phyloP scores from a whole-genome alignment of 2,329 filamentous ascomycete genomes.

The Aureobasidium vineae region DNA sequence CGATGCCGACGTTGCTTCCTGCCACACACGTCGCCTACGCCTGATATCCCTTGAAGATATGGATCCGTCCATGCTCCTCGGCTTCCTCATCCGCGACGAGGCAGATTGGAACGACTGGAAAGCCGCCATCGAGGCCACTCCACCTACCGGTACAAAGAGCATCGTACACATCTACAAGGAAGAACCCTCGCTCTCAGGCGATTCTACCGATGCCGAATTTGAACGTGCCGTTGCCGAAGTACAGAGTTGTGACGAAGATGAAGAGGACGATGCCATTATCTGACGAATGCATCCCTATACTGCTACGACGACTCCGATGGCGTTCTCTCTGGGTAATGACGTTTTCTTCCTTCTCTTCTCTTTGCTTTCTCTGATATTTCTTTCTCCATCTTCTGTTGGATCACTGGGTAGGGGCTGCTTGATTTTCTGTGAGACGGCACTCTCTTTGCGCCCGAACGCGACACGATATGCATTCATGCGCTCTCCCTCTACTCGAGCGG shows the following conservation, averaged over 20 bases:
- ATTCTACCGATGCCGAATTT: constrained; percentile 20
- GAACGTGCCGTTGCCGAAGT: constrained; percentile 78
- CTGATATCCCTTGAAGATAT: constrained; percentile 84
- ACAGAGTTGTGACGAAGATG: constrained; percentile 74
- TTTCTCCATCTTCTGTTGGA: constrained; percentile 2
- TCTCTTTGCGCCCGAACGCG: background rate
- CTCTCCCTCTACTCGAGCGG: background rate
- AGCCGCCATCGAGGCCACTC: constrained; percentile 45
- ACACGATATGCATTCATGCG: constrained; percentile 13
- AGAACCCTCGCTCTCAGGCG: constrained; percentile 55
- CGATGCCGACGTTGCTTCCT: constrained; percentile 72
- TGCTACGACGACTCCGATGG: constrained; percentile 19
- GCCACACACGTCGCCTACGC: constrained; percentile 81
- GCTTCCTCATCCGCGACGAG: constrained; percentile 79
- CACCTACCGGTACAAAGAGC: constrained; percentile 47
- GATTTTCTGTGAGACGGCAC: background rate
- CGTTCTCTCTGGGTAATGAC: constrained; percentile 1
- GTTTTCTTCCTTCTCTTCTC: background rate
- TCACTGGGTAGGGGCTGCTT: background rate
- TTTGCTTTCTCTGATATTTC: background rate
- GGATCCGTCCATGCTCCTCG: constrained; percentile 97
- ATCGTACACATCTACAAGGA: constrained; percentile 80
- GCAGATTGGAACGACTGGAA: constrained; percentile 85
- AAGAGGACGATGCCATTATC: constrained; percentile 37
- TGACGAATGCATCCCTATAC: constrained; percentile 1